Evolutionary conservation across 2,329 filamentous ascomycete species (phyloP).

Genomic region (Cladosporium sp.): DNA sequence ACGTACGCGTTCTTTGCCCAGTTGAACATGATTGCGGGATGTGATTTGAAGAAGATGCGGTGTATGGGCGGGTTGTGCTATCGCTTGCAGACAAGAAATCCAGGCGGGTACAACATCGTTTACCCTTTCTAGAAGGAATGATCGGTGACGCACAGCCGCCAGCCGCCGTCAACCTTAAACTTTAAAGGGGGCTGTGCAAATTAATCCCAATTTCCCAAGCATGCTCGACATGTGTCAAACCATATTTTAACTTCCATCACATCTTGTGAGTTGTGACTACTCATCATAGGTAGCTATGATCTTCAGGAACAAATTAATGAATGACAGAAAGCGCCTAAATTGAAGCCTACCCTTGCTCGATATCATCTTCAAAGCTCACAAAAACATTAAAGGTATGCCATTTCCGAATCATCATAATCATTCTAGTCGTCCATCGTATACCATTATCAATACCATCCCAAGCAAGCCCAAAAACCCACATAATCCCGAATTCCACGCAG

Average conservation of each 20-base stretch:
- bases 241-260: not conserved
- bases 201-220: not conserved
- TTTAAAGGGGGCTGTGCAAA: not conserved
- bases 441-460: not conserved
- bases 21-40: constrained; percentile 69
- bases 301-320: no score
- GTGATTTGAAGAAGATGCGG: not conserved
- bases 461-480: not conserved
- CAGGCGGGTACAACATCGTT: constrained; percentile 4
- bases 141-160: constrained; percentile 8
- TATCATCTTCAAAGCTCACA: not conserved
- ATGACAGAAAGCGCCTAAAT: no score
- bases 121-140: constrained; percentile 6
- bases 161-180: not conserved
- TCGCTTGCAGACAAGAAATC: constrained; percentile 5
- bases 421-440: not conserved
- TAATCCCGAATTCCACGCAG: not conserved
- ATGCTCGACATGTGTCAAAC: not conserved
- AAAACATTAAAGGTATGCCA: not conserved
- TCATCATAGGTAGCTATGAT: not conserved
- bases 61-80: not conserved
- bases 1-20: constrained; percentile 91
- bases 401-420: not conserved
- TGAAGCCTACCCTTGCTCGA: not conserved
- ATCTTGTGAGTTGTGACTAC: not conserved